phyloP scores from a whole-genome alignment of 805 yeast species.

The Ogataea henricii region DNA sequence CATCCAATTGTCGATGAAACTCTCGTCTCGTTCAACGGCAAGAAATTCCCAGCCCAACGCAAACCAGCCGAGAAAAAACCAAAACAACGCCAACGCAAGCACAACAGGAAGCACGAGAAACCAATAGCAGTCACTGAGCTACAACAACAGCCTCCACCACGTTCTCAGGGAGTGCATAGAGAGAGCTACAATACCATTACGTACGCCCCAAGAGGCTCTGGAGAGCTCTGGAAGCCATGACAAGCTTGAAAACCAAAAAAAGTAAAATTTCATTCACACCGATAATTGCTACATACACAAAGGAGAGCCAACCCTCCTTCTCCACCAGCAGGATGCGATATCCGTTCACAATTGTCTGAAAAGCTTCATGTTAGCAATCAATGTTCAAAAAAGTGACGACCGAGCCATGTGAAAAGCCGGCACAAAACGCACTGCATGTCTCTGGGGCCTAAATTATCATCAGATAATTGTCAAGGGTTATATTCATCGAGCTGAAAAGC shows the following conservation, averaged over 20 bases:
- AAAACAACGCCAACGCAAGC: background rate
- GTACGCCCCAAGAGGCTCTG: slow-evolving; percentile 63
- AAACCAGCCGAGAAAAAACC: background rate
- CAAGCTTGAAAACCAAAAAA: background rate
- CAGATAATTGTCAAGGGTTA: slow-evolving; percentile 72
- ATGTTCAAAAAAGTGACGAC: background rate
- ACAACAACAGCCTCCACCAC: too few relatives aligned
- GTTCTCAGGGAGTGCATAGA: slow-evolving; percentile 35
- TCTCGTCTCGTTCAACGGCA: background rate
- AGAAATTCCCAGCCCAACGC: slow-evolving; percentile 15
- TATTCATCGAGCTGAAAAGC: slow-evolving; percentile 76
- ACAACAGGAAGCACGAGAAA: background rate
- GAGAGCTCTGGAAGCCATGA: slow-evolving; percentile 58
- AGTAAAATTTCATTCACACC: background rate
- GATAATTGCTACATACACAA: background rate
- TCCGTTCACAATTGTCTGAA: background rate
- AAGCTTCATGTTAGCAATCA: slow-evolving; percentile 5
- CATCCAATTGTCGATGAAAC: background rate
- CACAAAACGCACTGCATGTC: background rate
- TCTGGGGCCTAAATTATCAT: slow-evolving; percentile 26
- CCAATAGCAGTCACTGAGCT: too few relatives aligned
- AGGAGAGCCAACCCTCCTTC: background rate
- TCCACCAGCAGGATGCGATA: background rate
- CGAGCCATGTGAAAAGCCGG: background rate
- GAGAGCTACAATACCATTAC: slow-evolving; percentile 49